Conservation (phyloP, 805 yeast genomes). For the Wickerhamomyces kurtzmanii region DNA sequence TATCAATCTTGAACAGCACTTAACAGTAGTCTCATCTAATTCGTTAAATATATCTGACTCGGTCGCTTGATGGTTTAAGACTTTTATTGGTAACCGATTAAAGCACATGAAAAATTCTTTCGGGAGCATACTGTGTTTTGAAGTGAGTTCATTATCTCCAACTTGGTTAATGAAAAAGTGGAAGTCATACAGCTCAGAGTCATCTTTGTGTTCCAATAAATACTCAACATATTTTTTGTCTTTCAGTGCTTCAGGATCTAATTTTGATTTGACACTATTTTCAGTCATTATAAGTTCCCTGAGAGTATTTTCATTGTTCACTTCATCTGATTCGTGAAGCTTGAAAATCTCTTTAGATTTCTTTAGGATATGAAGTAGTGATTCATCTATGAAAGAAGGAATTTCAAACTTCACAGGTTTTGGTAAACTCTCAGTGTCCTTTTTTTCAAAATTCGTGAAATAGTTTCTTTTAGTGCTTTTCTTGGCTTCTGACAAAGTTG, state of each 20-base stretch:
- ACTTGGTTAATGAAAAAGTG: conserved; percentile 3
- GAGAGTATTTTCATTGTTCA: conserved; percentile 1
- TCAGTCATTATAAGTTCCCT: not conserved
- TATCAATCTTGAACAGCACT: too few species aligned
- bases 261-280: not conserved
- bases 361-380: not conserved
- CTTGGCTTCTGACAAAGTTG: too few species aligned
- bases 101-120: not conserved
- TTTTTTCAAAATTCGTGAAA: too few species aligned
- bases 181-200: conserved; percentile 4
- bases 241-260: conserved; percentile 3
- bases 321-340: conserved; percentile 3
- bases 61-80: conserved; percentile 1
- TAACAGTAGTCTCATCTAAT: not conserved
- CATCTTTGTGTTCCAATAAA: not conserved
- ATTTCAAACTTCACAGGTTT: too few species aligned
- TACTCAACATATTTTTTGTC: conserved; percentile 4
- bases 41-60: conserved; percentile 7
- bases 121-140: not conserved
- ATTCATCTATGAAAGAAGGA: too few species aligned
- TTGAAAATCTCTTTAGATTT: conserved; percentile 1
- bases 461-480: too few species aligned
- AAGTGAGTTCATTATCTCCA: not conserved
- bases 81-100: conserved; percentile 1
- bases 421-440: too few species aligned